These are phyloP conservation scores for Rubroboletus satanas DNA, from an alignment of 768 basidiomycete genomes.

Conservation along the genomic window DNA sequence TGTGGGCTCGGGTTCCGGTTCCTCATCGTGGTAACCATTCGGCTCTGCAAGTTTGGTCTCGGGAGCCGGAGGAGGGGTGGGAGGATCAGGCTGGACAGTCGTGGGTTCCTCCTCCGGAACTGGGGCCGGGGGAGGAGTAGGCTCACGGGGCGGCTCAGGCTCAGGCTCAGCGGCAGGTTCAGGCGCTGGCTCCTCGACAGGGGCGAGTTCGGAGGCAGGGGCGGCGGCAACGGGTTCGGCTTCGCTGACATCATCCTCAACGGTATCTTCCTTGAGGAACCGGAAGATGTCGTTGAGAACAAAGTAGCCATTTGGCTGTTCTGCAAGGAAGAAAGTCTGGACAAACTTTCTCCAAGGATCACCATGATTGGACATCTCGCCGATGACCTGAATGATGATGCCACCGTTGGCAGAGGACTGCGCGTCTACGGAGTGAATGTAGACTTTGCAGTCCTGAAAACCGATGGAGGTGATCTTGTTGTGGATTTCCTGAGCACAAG, in stretches of 20 bases:
- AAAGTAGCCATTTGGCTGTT: constrained; percentile 98
- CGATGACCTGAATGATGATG: constrained; percentile 98
- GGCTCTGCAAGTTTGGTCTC: constrained; percentile 41
- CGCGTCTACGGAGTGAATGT: constrained; percentile 97
- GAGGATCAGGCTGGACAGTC: constrained; percentile 32
- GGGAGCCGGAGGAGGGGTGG: constrained; percentile 33
- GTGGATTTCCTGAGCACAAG: constrained; percentile 79
- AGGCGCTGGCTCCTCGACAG: constrained; percentile 32
- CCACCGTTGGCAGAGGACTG: constrained; percentile 93
- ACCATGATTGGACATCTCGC: constrained; percentile 94
- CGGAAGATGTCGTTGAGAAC: constrained; percentile 99
- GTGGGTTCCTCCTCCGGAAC: constrained; percentile 38
- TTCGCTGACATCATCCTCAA: constrained; percentile 71
- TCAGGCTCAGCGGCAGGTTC: constrained; percentile 27
- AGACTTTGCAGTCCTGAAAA: constrained; percentile 97
- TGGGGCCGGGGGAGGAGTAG: constrained; percentile 27
- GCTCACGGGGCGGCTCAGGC: constrained; percentile 32
- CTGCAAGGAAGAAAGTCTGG: constrained; percentile 99
- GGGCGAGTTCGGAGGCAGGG: constrained; percentile 33
- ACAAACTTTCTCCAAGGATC: constrained; percentile 98
- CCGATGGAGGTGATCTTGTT: constrained; percentile 91
- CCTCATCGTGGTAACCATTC: constrained; percentile 38
- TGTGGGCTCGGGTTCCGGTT: constrained; percentile 31
- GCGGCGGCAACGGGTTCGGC: constrained; percentile 35
- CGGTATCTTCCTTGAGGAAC: constrained; percentile 93